Conservation (phyloP, 1,284 basidiomycete species). For the Dichomitus squalens region DNA sequence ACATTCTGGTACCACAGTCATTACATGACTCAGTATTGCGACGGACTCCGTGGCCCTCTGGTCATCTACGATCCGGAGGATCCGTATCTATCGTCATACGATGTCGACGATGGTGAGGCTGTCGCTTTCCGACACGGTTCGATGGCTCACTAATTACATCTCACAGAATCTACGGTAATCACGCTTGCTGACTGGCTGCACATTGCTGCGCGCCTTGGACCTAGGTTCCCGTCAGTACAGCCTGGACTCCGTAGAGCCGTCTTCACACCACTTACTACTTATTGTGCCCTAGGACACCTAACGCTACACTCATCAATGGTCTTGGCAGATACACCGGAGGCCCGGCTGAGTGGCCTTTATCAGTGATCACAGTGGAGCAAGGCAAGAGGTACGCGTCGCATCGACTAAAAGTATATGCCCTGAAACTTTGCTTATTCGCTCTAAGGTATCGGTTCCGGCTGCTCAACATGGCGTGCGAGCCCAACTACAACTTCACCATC, state of each 20-base stretch:
- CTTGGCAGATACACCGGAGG: constrained; percentile 33
- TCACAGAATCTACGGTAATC: constrained; percentile 27
- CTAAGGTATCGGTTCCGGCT: constrained; percentile 40
- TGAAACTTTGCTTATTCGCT: not conserved
- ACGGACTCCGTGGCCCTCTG: constrained; percentile 37
- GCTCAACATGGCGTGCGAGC: constrained; percentile 47
- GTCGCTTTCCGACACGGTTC: not conserved
- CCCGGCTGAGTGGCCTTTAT: constrained; percentile 25
- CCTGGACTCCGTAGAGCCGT: no score
- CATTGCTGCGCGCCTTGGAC: constrained; percentile 9
- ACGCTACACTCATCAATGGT: constrained; percentile 54
- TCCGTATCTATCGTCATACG: constrained; percentile 40
- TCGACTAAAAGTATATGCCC: not conserved
- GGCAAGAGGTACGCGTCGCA: constrained; percentile 33
- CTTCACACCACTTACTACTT: no score
- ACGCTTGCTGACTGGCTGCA: constrained; percentile 31
- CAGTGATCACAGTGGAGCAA: constrained; percentile 34
- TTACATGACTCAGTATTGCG: constrained; percentile 34
- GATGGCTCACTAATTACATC: not conserved
- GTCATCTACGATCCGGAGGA: constrained; percentile 47
- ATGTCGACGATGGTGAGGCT: constrained; percentile 42
- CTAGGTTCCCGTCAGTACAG: constrained; percentile 7
- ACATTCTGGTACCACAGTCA: constrained; percentile 30
- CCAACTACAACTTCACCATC: constrained; percentile 36
- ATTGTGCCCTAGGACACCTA: not conserved